Evolutionary conservation across 805 yeast genomes (phyloP), one percentile per base, ranked within the genome.

Genomic region (Zygoascus biomembranicola): DNA sequence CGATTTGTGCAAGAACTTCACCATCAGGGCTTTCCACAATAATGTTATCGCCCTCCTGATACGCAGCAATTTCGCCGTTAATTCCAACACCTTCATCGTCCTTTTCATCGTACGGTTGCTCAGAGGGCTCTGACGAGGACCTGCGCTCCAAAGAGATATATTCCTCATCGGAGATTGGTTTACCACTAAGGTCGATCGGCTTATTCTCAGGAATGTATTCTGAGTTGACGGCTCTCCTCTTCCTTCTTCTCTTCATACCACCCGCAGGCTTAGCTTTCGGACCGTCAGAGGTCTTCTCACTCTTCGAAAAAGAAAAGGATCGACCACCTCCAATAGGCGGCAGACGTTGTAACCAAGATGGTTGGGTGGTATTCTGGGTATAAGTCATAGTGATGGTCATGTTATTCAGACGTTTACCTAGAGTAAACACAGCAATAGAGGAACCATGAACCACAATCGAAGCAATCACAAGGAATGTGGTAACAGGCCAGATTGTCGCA

Each of bases 351-450:
- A 90, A 80, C 97, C 97, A 87, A 31, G 85, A 74, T 8, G 84
- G 75, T 18, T 77, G 79, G 55, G 82, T 84, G 23, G 79, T 81
- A 28, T 76, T 77, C 20, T 87, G 81, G 19, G 96, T 89, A 66
- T 88, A 85, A 0, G 97, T 81, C 85, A 90, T 87, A 1, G 97
- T 87, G 62, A 92, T 80, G 1, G 96, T 88, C 84, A 94, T 87
- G 51, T 95, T 85, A 72, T 90, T 90, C 67, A 92, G 77, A 54
- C 92, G 85, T 63, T 84, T 86, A 49, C 99, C 98, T 20, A 85
- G 71, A 5, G 88, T 78, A 57, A 77, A 74, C 16, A 81, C 87
- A 4, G 94, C 94, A 26, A 88, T 89, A 0, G 96, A 87, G 0
- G 95, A 88, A 2, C 97, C 97, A 68, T 90, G 97, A 20, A 90